Evolutionary conservation across 2,329 filamentous ascomycete genomes (phyloP), one percentile per base, ranked within the genome.

Genomic region (Polychaeton citri): DNA sequence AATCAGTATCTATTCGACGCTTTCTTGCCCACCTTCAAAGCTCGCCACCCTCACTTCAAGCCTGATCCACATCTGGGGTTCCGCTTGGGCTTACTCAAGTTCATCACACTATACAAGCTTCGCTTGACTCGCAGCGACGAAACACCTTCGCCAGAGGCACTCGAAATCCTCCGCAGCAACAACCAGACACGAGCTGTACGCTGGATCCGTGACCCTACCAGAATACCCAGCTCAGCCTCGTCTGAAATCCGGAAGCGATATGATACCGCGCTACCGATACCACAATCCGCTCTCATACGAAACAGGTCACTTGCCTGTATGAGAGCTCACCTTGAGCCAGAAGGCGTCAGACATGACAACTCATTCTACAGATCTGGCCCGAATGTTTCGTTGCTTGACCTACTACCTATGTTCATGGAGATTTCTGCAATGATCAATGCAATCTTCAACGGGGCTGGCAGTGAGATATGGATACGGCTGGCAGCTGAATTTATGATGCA

Each of bases 401-500:
- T 70, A 5, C 51, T 69, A 2, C 59, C 65, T 2, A 50, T 63
- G 4, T 71, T 73, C 48, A 59, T 72, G 44, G 51, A 58, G 19
- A 52, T 74, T 2, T 68, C 67, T 13, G 55, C 59, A 3, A 48
- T 56, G 5, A 55, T 63, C 10, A 46, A 46, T 5, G 39, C 30
- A n/a, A 40, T 48, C 19, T 46, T 53, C 19, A 52, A 58, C 24
- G 59, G 53, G 45, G 38, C 45, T 5, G 52, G 61, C 3, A 57
- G 50, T 4, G 43, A 50, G 5, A 50, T 57, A 8, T 69, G 65
- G 62, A 61, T 66, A 44, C 53, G 65, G 16, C 48, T 71, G 7
- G 59, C 62, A 1, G 61, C 56, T 1, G 55, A 61, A 12, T 66
- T 68, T 38, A 66, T 72, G 58, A 45, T 67, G 6, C 67, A 72